Evolutionary conservation across 2,329 filamentous ascomycete genomes (phyloP).

Genomic region (Ramularia collo-cygni): DNA sequence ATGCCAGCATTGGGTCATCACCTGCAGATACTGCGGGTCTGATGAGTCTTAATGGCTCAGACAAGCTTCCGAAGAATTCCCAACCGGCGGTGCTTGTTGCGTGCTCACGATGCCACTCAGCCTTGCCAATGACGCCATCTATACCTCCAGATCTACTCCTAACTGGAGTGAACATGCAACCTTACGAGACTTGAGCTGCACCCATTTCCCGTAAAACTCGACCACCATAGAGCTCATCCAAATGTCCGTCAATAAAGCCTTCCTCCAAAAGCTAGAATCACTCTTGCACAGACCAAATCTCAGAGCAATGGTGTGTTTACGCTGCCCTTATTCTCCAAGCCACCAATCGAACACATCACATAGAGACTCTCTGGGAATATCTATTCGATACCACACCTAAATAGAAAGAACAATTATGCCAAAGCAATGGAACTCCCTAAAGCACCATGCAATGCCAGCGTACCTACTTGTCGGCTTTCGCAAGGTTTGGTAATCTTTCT

Average conservation of each 20-base stretch:
- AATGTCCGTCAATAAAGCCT: slow-evolving; percentile 9
- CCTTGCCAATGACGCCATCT: not conserved
- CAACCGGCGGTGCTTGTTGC: not conserved
- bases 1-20: no score
- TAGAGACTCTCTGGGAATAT: slow-evolving; percentile 10
- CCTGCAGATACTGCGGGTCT: no score
- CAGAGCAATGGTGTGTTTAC: slow-evolving; percentile 14
- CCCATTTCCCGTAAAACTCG: no score
- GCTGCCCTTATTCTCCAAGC: slow-evolving; percentile 13
- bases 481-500: slow-evolving; percentile 7
- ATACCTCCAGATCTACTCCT: not conserved
- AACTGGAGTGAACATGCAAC: no score
- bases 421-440: slow-evolving; percentile 14
- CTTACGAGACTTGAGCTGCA: no score
- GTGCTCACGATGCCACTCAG: slow-evolving; percentile 1
- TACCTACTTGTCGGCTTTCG: slow-evolving; percentile 16
- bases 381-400: slow-evolving; percentile 3
- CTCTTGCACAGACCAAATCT: slow-evolving; percentile 6
- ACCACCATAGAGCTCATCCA: no score
- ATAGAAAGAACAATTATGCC: slow-evolving; percentile 5
- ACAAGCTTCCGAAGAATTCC: no score
- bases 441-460: slow-evolving; percentile 13
- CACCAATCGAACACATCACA: slow-evolving; percentile 16
- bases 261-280: slow-evolving; percentile 13
- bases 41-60: no score